Percentiles rank a stretch among this genome's conserved stretches.
phyloP scores from a whole-genome alignment of 169 alveolate genomes.

The Amoebophrya sp. region DNA sequence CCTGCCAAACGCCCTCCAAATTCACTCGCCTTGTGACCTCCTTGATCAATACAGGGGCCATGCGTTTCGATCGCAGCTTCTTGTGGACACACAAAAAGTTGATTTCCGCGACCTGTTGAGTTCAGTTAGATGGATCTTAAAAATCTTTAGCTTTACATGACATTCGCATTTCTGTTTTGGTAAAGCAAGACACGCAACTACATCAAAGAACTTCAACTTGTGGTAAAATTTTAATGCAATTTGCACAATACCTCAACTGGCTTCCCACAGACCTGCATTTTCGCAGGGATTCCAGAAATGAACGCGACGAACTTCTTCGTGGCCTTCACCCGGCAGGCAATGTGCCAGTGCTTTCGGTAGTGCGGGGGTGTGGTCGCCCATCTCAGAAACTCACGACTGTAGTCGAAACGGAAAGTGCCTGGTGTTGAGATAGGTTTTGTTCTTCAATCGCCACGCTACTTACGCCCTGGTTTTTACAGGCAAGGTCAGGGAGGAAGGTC shows the following conservation, averaged over 20 bases:
- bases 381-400: constrained; percentile 81
- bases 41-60: constrained; percentile 85
- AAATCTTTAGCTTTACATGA: background rate
- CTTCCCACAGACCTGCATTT: constrained; percentile 62
- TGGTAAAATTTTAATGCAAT: too few species aligned
- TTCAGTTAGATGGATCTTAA: constrained; percentile 23
- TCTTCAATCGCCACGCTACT: background rate
- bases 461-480: background rate
- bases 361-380: constrained; percentile 46
- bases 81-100: constrained; percentile 96
- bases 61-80: constrained; percentile 88
- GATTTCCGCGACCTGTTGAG: constrained; percentile 79
- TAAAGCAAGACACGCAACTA: background rate
- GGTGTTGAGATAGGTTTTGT: background rate
- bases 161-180: background rate
- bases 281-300: constrained; percentile 90
- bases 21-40: constrained; percentile 96
- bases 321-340: constrained; percentile 40
- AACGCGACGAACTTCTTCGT: constrained; percentile 80
- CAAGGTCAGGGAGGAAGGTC: background rate
- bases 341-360: constrained; percentile 24
- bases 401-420: constrained; percentile 87
- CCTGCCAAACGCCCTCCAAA: constrained; percentile 89
- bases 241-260: constrained; percentile 42
- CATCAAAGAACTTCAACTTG: background rate